Percentiles rank a stretch among this genome's conserved stretches.
Conservation (phyloP, 1,139 yeast species). For the Protomyces inundatus region DNA sequence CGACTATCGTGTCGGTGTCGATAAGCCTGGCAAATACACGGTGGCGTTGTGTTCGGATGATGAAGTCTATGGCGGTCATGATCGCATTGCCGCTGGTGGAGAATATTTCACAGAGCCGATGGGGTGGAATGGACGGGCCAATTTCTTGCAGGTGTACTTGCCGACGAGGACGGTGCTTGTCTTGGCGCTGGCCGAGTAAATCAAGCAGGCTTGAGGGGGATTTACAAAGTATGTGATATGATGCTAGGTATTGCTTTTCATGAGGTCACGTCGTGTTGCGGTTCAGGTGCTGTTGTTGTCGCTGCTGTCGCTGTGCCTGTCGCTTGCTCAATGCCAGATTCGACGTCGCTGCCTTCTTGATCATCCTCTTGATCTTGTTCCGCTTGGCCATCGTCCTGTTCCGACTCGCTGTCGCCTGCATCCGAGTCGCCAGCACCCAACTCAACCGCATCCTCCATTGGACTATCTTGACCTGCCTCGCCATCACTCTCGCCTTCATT, state of each 20-base stretch:
- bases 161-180: slow-evolving; percentile 80
- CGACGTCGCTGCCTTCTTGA: background rate
- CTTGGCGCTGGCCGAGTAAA: slow-evolving; percentile 43
- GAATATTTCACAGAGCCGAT: slow-evolving; percentile 64
- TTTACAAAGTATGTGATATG: background rate
- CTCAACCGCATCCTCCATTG: background rate
- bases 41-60: slow-evolving; percentile 73
- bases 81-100: slow-evolving; percentile 53
- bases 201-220: background rate
- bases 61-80: slow-evolving; percentile 69
- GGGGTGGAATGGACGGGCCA: slow-evolving; percentile 72
- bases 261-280: background rate
- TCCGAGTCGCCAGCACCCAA: background rate
- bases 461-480: slow-evolving; percentile 4
- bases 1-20: slow-evolving; percentile 86
- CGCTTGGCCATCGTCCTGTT: background rate
- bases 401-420: background rate
- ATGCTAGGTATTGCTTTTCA: background rate
- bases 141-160: slow-evolving; percentile 73
- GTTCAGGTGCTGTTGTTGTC: background rate
- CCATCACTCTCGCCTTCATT: slow-evolving; percentile 34
- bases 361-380: background rate
- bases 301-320: background rate
- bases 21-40: slow-evolving; percentile 67
- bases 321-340: background rate